Evolutionary conservation across 2,329 filamentous ascomycete genomes (phyloP).

Genomic region (Teratosphaeria destructans): DNA sequence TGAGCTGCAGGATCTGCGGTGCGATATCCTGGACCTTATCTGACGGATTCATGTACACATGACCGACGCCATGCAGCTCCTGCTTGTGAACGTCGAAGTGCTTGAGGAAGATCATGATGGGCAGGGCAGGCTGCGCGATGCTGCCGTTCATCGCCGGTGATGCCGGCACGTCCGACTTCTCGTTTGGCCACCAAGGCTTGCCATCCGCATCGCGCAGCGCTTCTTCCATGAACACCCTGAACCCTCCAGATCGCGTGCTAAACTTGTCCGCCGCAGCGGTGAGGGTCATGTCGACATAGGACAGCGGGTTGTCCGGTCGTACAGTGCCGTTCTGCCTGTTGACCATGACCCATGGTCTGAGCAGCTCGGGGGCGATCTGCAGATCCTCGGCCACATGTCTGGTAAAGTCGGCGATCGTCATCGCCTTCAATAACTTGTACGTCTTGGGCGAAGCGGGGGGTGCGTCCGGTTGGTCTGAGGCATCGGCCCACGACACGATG

Average conservation of each 20-base stretch:
- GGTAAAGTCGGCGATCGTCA: conserved; percentile 66
- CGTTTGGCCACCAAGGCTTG: conserved; percentile 59
- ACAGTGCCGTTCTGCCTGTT: conserved; percentile 97
- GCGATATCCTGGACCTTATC: conserved; percentile 81
- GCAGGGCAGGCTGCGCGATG: conserved; percentile 29
- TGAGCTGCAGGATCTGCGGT: conserved; percentile 64
- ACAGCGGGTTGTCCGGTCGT: conserved; percentile 77
- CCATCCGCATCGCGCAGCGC: conserved; percentile 61
- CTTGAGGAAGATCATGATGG: conserved; percentile 83
- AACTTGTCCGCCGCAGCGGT: conserved; percentile 58
- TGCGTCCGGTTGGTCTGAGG: conserved; percentile 51
- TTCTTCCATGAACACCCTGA: conserved; percentile 81
- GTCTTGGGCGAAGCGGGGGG: conserved; percentile 60
- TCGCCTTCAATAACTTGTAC: conserved; percentile 65
- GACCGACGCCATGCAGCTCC: conserved; percentile 62
- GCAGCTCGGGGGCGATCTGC: conserved; percentile 53
- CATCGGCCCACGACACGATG: conserved; percentile 47
- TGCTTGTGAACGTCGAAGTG: conserved; percentile 75
- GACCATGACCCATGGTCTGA: conserved; percentile 94
- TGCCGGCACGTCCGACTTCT: conserved; percentile 43
- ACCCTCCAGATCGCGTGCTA: conserved; percentile 55
- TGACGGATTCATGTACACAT: conserved; percentile 78
- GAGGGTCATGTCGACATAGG: conserved; percentile 58
- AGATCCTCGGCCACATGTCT: conserved; percentile 60
- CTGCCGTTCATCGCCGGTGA: conserved; percentile 32